These are phyloP conservation scores for Rhododendron mucronatum DNA, from an alignment of 148 eudicot species.

Conservation along the genomic window DNA sequence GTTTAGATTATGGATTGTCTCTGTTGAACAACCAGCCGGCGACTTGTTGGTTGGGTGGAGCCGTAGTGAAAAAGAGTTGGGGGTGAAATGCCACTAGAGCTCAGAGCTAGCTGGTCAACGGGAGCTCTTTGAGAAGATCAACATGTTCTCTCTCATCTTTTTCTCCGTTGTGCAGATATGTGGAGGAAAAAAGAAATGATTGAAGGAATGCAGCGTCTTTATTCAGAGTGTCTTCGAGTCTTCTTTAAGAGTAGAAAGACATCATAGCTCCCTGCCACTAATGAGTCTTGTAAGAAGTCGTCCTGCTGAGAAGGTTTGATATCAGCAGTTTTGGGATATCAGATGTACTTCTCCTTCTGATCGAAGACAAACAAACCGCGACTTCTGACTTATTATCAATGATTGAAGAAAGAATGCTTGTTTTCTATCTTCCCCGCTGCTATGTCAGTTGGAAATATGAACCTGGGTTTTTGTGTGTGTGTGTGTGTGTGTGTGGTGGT, in stretches of 20 bases:
- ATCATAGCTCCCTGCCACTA: background rate
- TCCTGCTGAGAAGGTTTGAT: background rate
- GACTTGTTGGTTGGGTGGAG: background rate
- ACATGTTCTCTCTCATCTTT: background rate
- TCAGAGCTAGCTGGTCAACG: background rate
- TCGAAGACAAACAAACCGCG: background rate
- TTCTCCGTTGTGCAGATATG: background rate
- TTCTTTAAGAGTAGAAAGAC: background rate
- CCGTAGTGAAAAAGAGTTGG: background rate
- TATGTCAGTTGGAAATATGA: background rate
- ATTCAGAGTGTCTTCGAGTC: background rate
- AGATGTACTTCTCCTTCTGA: background rate
- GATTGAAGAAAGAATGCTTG: background rate
- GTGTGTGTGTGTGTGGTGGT: background rate
- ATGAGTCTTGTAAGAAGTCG: background rate
- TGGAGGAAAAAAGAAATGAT: background rate
- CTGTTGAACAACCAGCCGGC: background rate
- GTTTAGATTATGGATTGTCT: background rate
- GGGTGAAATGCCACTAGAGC: background rate
- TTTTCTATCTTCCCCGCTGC: background rate
- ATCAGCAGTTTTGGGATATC: background rate
- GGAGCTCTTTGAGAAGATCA: background rate
- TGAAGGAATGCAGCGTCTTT: background rate
- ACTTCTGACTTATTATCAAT: background rate
- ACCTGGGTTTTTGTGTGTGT: background rate